These are phyloP conservation scores for Inonotus obliquus DNA, from an alignment of 1,284 basidiomycete species.

Conservation along the genomic window DNA sequence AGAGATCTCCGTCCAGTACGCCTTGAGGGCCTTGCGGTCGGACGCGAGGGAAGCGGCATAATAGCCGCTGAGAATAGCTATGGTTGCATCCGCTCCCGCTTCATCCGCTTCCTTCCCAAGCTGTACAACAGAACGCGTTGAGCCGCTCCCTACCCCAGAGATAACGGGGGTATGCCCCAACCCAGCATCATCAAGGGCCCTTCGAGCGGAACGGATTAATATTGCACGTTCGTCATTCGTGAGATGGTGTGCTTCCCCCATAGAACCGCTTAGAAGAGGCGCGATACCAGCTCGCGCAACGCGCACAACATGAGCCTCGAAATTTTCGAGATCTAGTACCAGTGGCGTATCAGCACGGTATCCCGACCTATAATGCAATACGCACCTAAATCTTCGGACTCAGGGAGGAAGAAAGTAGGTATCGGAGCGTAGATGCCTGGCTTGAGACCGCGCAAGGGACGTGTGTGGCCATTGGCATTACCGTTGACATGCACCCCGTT, in stretches of 20 bases:
- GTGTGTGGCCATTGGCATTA: background rate
- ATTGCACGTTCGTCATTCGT: constrained; percentile 65
- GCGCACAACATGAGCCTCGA: constrained; percentile 69
- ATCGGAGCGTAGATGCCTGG: constrained; percentile 83
- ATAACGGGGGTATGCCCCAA: constrained; percentile 64
- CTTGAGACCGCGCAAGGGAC: constrained; percentile 48
- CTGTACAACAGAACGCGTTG: constrained; percentile 76
- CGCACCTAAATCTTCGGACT: constrained; percentile 79
- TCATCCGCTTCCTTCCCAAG: constrained; percentile 69
- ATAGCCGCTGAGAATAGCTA: constrained; percentile 85
- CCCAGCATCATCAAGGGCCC: constrained; percentile 65
- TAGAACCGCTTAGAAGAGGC: constrained; percentile 78
- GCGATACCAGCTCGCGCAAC: constrained; percentile 70
- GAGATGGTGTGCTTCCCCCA: constrained; percentile 81
- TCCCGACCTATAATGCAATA: constrained; percentile 15
- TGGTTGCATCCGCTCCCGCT: constrained; percentile 80
- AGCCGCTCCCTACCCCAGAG: constrained; percentile 77
- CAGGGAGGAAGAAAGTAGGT: constrained; percentile 77
- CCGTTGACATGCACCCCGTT: constrained; percentile 12
- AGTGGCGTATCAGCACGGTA: background rate
- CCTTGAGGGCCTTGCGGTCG: constrained; percentile 66
- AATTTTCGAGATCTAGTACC: constrained; percentile 56
- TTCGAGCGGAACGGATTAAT: constrained; percentile 69
- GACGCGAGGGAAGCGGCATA: constrained; percentile 69
- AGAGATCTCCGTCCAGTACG: constrained; percentile 74